Base-by-base conservation (phyloP, 2,329 filamentous ascomycete species). In the Aspergillus novofumigatus region DNA sequence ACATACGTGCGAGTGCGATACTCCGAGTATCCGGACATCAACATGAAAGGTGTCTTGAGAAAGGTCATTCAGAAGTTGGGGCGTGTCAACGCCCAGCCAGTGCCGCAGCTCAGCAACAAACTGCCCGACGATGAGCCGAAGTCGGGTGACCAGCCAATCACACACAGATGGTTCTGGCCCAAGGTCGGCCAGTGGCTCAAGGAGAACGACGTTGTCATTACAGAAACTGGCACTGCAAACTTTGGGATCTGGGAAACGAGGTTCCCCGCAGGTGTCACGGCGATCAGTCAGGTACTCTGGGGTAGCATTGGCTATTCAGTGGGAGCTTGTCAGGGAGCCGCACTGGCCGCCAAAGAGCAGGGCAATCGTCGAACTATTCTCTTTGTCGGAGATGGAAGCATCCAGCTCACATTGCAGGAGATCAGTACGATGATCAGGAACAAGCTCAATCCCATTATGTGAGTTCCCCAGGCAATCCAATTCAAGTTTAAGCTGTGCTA, bases 181-280 rank as follows among this genome's bases (percentile, higher is more conserved):
- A 83, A 83, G 42, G 78, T 94, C 17, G 87, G 89, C 41, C 80
- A 86, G 60, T 95, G 89, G 80, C 77, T 96, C 9, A 80, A 82
- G 54, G 79, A 86, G 54, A 81, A 86, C 49, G 92, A 96, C 67
- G 84, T 95, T 56, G 79, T 96, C 54, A 83, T 96, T 52, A 93
- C 91, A 0, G 92, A 95, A 72, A 96, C 91, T 2, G 92, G 91
- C 42, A 96, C 92, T 0, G 81, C 91, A 57, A 93, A 92, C 76
- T 93, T 95, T 71, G 92, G 92, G 55, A 90, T 94, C 66, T 91
- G 89, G 85, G 90, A 92, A 57, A 92, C 91, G 4, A 83, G 84
- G 45, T 94, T 96, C 77, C 91, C 91, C 0, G 71, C 79, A 2
- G 81, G 83, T n/a, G 89, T 92, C n/a, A 90, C 84, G 7, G 89